Evolutionary conservation across 2,329 filamentous ascomycete species (phyloP).

Genomic region (Aurifilum marmelostoma): DNA sequence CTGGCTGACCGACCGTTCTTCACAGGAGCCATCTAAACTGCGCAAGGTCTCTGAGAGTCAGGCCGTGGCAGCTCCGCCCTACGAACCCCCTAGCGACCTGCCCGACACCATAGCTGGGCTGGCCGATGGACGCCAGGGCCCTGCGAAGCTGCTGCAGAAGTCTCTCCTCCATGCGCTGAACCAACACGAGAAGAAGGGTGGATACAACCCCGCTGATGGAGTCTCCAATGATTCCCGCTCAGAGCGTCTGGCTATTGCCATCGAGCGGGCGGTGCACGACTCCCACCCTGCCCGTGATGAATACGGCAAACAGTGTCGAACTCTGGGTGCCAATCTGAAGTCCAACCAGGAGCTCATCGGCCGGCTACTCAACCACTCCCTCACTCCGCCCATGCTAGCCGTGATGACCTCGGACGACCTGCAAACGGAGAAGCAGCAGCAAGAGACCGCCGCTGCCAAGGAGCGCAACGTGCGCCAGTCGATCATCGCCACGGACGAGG

Average conservation of each 20-base stretch:
- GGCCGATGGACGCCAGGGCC: slow-evolving; percentile 65
- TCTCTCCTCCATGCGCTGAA: slow-evolving; percentile 68
- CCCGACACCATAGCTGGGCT: slow-evolving; percentile 57
- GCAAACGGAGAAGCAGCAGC: slow-evolving; percentile 86
- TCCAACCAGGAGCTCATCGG: slow-evolving; percentile 79
- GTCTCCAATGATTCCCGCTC: slow-evolving; percentile 67
- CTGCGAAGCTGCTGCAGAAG: slow-evolving; percentile 72
- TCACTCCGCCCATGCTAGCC: slow-evolving; percentile 78
- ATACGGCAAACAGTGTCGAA: slow-evolving; percentile 68
- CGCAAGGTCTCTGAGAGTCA: slow-evolving; percentile 60
- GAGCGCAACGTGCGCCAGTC: slow-evolving; percentile 81
- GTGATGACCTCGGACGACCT: slow-evolving; percentile 89
- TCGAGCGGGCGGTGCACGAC: slow-evolving; percentile 73
- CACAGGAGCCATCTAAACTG: slow-evolving; percentile 51
- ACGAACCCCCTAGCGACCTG: slow-evolving; percentile 56
- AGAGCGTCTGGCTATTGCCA: slow-evolving; percentile 72
- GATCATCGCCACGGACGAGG: slow-evolving; percentile 76
- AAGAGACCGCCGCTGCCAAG: slow-evolving; percentile 75
- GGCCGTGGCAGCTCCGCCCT: slow-evolving; percentile 43
- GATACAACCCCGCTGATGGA: slow-evolving; percentile 65
- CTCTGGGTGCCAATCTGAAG: slow-evolving; percentile 85
- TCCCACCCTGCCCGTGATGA: slow-evolving; percentile 56
- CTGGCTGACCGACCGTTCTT: not conserved
- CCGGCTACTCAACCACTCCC: slow-evolving; percentile 71
- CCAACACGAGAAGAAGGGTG: slow-evolving; percentile 67